Evolutionary conservation across 305 asterid genomes (phyloP).

Genomic region (Fraxinus sp.): DNA sequence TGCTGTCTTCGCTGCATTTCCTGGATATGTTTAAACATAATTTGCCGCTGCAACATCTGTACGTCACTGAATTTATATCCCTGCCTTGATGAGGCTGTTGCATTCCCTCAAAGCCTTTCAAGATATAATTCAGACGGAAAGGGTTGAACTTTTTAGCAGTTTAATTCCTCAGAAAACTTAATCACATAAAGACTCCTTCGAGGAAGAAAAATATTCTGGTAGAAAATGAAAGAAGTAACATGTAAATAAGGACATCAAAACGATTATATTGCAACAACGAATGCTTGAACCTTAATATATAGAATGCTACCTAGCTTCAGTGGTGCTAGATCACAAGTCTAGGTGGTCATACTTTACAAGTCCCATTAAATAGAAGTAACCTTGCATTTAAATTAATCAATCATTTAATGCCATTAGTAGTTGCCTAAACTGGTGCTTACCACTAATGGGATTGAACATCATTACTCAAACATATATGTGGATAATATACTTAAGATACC

Average conservation of each 20-base stretch:
- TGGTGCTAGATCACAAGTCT: not conserved
- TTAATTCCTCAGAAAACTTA: slow-evolving; percentile 9
- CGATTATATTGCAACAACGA: slow-evolving; percentile 4
- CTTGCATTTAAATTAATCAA: not conserved
- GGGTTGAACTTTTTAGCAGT: slow-evolving; percentile 7
- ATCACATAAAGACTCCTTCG: slow-evolving; percentile 6
- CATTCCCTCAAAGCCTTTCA: slow-evolving; percentile 19
- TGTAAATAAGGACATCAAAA: not conserved
- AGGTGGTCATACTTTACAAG: not conserved
- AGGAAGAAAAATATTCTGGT: slow-evolving; percentile 20
- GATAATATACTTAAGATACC: not conserved
- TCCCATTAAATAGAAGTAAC: not conserved
- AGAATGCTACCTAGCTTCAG: not conserved
- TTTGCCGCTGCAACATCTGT: slow-evolving; percentile 68
- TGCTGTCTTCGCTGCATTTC: slow-evolving; percentile 65
- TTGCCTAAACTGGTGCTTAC: not conserved
- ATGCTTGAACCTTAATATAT: not conserved
- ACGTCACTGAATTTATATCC: slow-evolving; percentile 20
- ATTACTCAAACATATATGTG: not conserved
- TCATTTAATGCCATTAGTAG: not conserved
- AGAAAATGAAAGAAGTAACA: slow-evolving; percentile 5
- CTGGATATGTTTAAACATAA: slow-evolving; percentile 63
- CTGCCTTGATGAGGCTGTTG: slow-evolving; percentile 25
- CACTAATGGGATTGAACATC: not conserved
- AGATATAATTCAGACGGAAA: slow-evolving; percentile 1